Evolutionary conservation across 202 grass and related monocot species (phyloP), one percentile per base, ranked within the genome.

Genomic region (Panicum virgatum): DNA sequence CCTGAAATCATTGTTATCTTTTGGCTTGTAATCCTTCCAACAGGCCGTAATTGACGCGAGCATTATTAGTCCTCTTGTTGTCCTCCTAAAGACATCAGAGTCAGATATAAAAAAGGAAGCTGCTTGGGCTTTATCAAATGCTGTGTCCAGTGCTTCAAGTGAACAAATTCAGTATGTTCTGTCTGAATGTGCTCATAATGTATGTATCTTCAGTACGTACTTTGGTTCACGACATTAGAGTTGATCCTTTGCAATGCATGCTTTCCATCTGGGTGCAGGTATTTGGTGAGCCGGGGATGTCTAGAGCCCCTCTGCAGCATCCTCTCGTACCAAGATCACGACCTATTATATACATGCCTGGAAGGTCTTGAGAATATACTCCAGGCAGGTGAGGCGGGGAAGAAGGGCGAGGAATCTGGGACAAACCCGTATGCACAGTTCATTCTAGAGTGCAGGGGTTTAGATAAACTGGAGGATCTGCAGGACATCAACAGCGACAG

Each of bases 41-140:
- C 82, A 98, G 95, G 92, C 88, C 60, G 85, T 91, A 47, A 90
- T 95, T 62, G 92, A 95, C 84, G 85, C 88, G 73, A 91, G 91
- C 72, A 73, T 95, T 73, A 80, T 98, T 51, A 85, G 68, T 65
- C 75, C 89, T 82, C 81, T 95, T 10, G 36, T 93, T 71, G 66
- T 78, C 57, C 77, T 95, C 82, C 66, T 90, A 34, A 91, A 89
- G 62, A 72, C 77, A 30, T 88, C 86, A 14, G 90, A 95, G 70
- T 3, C 34, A 3, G 86, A 95, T 84, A 32, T 94, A 20, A 94
- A 90, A 78, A 80, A 84, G 51, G 95, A 98, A 53, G 84, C 95
- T 86, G 87, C 84, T 57, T 97, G 94, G 94, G 90, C 88, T 80
- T 61, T 98, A 63, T 90, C 92, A 86, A 98, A 94, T 90, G 90